Percentiles rank a stretch among this genome's conserved stretches.
Evolutionary conservation across 257 asterid genomes (phyloP).

Genomic region (Linaria vulgaris): DNA sequence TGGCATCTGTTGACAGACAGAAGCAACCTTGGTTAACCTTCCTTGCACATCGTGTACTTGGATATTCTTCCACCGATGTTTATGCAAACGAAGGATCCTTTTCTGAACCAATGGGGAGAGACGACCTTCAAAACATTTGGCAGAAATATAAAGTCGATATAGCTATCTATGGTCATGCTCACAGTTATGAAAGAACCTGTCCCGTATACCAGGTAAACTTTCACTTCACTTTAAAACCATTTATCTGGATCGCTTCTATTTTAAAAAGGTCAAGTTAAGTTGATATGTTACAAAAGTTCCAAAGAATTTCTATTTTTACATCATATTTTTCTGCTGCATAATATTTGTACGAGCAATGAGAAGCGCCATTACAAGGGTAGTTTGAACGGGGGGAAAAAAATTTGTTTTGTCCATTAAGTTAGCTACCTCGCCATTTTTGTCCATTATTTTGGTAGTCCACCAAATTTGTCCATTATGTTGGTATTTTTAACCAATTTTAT

Average conservation of each 20-base stretch:
- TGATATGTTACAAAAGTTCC: neutral
- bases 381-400: no score
- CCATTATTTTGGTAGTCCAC: no score
- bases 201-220: slow-evolving; percentile 70
- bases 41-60: slow-evolving; percentile 78
- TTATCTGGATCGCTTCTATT: neutral
- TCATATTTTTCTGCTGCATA: slow-evolving; percentile 56
- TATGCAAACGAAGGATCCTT: slow-evolving; percentile 66
- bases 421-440: no score
- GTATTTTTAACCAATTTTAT: no score
- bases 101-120: slow-evolving; percentile 89
- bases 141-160: slow-evolving; percentile 84
- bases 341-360: slow-evolving; percentile 65
- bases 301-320: neutral
- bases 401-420: no score
- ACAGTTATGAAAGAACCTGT: slow-evolving; percentile 76
- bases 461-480: no score
- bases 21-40: slow-evolving; percentile 88
- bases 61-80: slow-evolving; percentile 59
- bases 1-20: slow-evolving; percentile 71
- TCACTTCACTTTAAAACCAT: neutral
- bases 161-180: slow-evolving; percentile 75
- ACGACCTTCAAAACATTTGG: slow-evolving; percentile 81
- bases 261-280: neutral
- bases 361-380: slow-evolving; percentile 57